These are phyloP conservation scores for Trichoderma sp. DNA, from an alignment of 2,329 filamentous ascomycete species.

Conservation along the genomic window DNA sequence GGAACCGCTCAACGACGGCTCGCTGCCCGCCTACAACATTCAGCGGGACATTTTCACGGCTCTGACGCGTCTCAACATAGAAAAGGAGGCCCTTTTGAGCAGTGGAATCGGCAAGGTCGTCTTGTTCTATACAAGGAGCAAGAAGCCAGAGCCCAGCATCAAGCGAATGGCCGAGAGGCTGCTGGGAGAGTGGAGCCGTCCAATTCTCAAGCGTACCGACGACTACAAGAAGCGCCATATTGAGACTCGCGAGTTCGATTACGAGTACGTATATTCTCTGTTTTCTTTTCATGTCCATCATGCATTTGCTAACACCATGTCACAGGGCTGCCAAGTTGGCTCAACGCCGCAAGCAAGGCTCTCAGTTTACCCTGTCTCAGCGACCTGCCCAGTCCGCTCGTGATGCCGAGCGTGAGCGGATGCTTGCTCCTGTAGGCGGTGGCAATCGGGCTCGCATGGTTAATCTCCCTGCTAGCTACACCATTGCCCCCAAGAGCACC, in stretches of 20 bases:
- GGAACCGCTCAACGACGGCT: constrained; percentile 90
- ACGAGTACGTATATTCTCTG: constrained; percentile 50
- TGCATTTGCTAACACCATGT: constrained; percentile 11
- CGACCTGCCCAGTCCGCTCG: constrained; percentile 44
- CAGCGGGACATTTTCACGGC: constrained; percentile 90
- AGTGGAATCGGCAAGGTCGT: constrained; percentile 96
- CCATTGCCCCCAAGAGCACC: constrained; percentile 60
- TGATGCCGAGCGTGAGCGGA: constrained; percentile 56
- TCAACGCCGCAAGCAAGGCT: constrained; percentile 48
- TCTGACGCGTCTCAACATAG: constrained; percentile 76
- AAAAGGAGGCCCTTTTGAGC: constrained; percentile 84
- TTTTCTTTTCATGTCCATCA: not conserved
- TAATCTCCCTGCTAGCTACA: constrained; percentile 56
- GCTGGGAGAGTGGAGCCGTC: constrained; percentile 93
- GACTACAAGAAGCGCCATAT: constrained; percentile 85
- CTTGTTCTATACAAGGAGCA: constrained; percentile 95
- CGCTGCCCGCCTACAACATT: constrained; percentile 93
- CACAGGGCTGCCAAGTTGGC: constrained; percentile 53
- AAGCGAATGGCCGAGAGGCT: constrained; percentile 91
- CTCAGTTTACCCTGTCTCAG: constrained; percentile 51
- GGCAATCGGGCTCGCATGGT: constrained; percentile 58
- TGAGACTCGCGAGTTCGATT: constrained; percentile 62
- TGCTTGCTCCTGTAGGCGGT: constrained; percentile 54
- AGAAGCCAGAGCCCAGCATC: constrained; percentile 81
- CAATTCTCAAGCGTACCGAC: constrained; percentile 88